Evolutionary conservation across 1,284 basidiomycete genomes (phyloP).

Genomic region (Pyrrhoderma lamaoense): DNA sequence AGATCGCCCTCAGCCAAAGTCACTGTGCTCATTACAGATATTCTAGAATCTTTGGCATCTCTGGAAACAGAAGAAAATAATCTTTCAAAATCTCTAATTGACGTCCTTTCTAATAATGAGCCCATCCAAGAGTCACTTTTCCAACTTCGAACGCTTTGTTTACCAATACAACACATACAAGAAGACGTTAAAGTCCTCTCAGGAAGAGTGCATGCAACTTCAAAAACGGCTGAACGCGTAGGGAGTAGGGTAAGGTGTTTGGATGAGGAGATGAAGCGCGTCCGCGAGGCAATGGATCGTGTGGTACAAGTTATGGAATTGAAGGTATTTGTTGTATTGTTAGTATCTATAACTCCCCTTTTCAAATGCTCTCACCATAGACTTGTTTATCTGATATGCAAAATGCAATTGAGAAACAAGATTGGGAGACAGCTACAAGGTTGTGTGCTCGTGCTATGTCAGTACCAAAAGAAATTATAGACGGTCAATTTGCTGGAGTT

Average conservation of each 20-base stretch:
- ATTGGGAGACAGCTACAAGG: conserved; percentile 93
- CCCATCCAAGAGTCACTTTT: conserved; percentile 60
- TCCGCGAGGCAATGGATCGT: conserved; percentile 78
- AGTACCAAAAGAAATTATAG: conserved; percentile 69
- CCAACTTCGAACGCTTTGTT: conserved; percentile 56
- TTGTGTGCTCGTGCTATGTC: conserved; percentile 88
- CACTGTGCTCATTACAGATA: conserved; percentile 43
- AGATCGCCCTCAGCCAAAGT: no score
- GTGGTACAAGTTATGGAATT: conserved; percentile 86
- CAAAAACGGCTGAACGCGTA: conserved; percentile 82
- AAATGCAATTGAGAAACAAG: conserved; percentile 79
- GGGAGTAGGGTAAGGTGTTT: conserved; percentile 81
- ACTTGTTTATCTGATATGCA: conserved; percentile 26
- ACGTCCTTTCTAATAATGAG: conserved; percentile 61
- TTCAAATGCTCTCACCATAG: background rate
- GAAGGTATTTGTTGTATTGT: conserved; percentile 47
- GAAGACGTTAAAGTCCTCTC: conserved; percentile 54
- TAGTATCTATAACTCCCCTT: background rate
- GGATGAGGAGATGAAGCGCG: conserved; percentile 86
- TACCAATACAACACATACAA: conserved; percentile 56
- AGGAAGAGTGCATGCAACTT: conserved; percentile 57
- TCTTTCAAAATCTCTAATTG: conserved; percentile 69
- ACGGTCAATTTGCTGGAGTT: conserved; percentile 79
- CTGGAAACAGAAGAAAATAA: conserved; percentile 74
- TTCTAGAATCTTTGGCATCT: conserved; percentile 62